Base-by-base conservation (phyloP, 805 yeast species). In the Candida xyloterini region DNA sequence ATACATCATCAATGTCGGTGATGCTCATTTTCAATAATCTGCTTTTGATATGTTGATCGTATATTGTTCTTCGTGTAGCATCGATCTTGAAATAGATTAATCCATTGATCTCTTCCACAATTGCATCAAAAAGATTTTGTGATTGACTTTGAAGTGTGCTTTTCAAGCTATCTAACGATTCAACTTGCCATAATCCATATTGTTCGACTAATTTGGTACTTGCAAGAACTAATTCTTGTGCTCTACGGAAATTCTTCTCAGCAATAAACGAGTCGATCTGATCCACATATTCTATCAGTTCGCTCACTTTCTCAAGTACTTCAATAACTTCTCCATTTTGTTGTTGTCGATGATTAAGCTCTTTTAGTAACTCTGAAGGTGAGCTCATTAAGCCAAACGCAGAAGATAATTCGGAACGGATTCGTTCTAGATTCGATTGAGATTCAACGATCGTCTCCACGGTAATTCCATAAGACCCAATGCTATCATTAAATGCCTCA, bases 401-500 rank as follows among this genome's bases (percentile, higher is more conserved):
- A 4, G 44, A 33, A 1, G 40, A 22, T 21, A 59, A 44, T 33
- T 50, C 47, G 1, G 46, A 27, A 27, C 51, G 48, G 5, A 61
- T 56, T 22, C 42, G 46, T 2, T 38, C 43, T 7, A 60, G 34
- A 7, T 52, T 55, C 8, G 51, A 28, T 51, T 87, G 91, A 3
- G 93, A 79, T 28, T 82, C 75, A 18, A 76, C 67, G 15, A 90
- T 70, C 1, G 81, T 70, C 30, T 74, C 68, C 3, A 84, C 77
- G 2, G 89, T 79, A 30, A 77, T 70, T 39, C 87, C 82, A 60
- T 87, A 91, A 4, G 91, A 81, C 0, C 95, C 95, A 31, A 91
- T 79, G 49, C 88, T 79, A 50, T 79, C 82, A 58, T 87, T 89
- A 64, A 91, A 89, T 1, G 87, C 81, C 57, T 86, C 90, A 57